Conservation (phyloP, 306 rosid genomes). For the Vigna trinervia region DNA sequence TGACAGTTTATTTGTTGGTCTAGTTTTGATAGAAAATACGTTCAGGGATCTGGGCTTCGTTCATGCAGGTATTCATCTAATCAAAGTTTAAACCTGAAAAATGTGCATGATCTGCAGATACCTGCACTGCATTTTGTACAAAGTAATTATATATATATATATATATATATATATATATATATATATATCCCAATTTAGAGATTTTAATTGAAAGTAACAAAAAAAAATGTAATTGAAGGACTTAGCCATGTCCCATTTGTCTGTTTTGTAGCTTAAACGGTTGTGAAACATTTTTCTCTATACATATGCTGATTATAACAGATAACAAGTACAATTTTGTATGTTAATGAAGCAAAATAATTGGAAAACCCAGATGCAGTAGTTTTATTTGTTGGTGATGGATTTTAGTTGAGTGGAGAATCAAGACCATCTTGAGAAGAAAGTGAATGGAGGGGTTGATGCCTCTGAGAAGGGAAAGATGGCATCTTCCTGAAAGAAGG, state of each 20-base stretch:
- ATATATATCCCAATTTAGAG: slow-evolving; percentile 34
- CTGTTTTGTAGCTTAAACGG: slow-evolving; percentile 38
- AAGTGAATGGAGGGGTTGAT: slow-evolving; percentile 55
- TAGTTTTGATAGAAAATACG: too few species aligned
- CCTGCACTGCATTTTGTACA: slow-evolving; percentile 24
- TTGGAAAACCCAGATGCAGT: slow-evolving; percentile 23
- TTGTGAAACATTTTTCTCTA: slow-evolving; percentile 44
- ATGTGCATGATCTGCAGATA: not conserved
- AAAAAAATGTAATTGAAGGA: slow-evolving; percentile 30
- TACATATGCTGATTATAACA: slow-evolving; percentile 37
- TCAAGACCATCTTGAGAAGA: slow-evolving; percentile 70
- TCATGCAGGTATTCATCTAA: not conserved
- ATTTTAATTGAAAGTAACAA: not conserved
- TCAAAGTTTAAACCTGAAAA: slow-evolving; percentile 13
- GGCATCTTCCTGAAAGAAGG: slow-evolving; percentile 62
- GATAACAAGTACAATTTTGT: slow-evolving; percentile 42
- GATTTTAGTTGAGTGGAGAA: slow-evolving; percentile 55
- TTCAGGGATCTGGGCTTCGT: too few species aligned
- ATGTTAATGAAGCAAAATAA: slow-evolving; percentile 32
- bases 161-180: slow-evolving; percentile 33
- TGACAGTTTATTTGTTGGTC: too few species aligned
- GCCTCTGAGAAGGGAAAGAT: slow-evolving; percentile 57
- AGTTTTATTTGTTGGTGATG: not conserved
- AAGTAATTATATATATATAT: slow-evolving; percentile 33
- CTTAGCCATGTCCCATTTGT: slow-evolving; percentile 36